Conservation (phyloP, 306 rosid species). For the Rosa chinensis region DNA sequence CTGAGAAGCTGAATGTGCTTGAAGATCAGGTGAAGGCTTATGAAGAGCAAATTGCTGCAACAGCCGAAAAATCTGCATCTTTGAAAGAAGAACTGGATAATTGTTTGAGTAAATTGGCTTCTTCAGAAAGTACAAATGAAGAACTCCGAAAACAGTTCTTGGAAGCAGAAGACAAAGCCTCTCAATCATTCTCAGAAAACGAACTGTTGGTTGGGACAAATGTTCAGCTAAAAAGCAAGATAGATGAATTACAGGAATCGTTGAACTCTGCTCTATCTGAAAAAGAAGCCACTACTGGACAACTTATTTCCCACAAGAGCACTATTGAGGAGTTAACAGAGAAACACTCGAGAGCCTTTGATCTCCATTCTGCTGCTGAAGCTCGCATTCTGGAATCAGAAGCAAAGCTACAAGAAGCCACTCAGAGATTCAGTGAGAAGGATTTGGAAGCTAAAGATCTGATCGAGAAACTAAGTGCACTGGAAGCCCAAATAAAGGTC, state of each 20-base stretch:
- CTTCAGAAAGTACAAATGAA: slow-evolving; percentile 57
- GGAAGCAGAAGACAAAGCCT: slow-evolving; percentile 59
- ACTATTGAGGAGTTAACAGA: slow-evolving; percentile 61
- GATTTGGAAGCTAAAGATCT: slow-evolving; percentile 76
- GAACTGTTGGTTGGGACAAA: slow-evolving; percentile 75
- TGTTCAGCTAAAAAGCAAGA: slow-evolving; percentile 68
- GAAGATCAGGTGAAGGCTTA: slow-evolving; percentile 51
- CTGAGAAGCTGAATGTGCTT: slow-evolving; percentile 58
- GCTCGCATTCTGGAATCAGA: slow-evolving; percentile 50
- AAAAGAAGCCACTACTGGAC: slow-evolving; percentile 55
- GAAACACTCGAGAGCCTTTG: slow-evolving; percentile 62
- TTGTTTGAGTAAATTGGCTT: slow-evolving; percentile 51
- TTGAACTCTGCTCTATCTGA: slow-evolving; percentile 57
- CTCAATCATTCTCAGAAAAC: slow-evolving; percentile 67
- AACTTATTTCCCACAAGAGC: slow-evolving; percentile 67
- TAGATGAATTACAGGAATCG: slow-evolving; percentile 75
- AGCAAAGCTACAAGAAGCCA: slow-evolving; percentile 60
- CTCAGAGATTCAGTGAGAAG: slow-evolving; percentile 50
- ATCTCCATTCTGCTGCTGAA: slow-evolving; percentile 53
- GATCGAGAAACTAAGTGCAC: slow-evolving; percentile 53
- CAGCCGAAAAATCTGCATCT: slow-evolving; percentile 41
- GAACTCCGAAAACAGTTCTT: slow-evolving; percentile 53
- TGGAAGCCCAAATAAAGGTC: slow-evolving; percentile 52
- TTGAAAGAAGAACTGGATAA: slow-evolving; percentile 58
- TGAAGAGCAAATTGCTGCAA: slow-evolving; percentile 47